phyloP scores from a whole-genome alignment of 148 eudicot genomes.

The Rhododendron vialii region DNA sequence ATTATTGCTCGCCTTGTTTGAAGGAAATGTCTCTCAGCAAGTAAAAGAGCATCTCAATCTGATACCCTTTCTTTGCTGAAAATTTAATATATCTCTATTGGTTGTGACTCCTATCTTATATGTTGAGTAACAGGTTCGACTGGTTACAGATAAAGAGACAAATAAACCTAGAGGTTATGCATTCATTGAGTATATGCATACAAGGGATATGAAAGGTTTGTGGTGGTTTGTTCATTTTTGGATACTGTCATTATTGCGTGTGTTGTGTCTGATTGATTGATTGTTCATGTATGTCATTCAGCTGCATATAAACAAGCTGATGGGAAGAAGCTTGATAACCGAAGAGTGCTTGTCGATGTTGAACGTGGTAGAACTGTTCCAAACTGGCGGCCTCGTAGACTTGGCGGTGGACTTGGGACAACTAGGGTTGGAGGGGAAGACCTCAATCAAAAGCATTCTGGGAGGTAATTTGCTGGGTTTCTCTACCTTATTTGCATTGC shows the following conservation, averaged over 20 bases:
- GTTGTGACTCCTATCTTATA: conserved; percentile 14
- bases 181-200: conserved; percentile 86
- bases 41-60: conserved; percentile 5
- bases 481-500: neutral
- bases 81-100: conserved; percentile 12
- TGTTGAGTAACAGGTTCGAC: conserved; percentile 58
- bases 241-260: neutral
- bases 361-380: conserved; percentile 99
- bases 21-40: conserved; percentile 8
- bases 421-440: conserved; percentile 85
- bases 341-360: conserved; percentile 97
- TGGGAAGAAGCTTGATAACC: conserved; percentile 91
- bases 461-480: conserved; percentile 37
- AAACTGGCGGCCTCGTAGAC: conserved; percentile 96
- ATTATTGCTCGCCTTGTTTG: conserved; percentile 14
- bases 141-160: conserved; percentile 65
- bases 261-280: neutral
- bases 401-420: conserved; percentile 98
- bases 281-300: conserved; percentile 22
- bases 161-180: conserved; percentile 97
- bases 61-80: conserved; percentile 8
- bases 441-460: conserved; percentile 39
- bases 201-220: conserved; percentile 99
- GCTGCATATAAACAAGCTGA: conserved; percentile 99
- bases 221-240: neutral